phyloP scores from a whole-genome alignment of 139 green algal species.

The Tetradesmus obliquus region DNA sequence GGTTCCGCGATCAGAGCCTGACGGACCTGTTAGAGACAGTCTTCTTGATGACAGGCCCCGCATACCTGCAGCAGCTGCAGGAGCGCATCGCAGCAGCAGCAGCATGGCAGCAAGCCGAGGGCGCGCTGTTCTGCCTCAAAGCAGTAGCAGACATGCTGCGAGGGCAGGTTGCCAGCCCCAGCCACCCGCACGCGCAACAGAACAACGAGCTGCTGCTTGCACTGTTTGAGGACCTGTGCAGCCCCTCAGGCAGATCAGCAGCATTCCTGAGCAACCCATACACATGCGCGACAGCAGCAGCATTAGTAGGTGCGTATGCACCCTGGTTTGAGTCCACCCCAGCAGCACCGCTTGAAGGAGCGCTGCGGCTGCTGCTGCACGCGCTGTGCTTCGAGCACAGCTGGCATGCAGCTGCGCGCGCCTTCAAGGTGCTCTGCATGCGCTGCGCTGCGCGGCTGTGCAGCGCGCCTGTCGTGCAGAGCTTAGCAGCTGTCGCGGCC shows the following conservation, averaged over 20 bases:
- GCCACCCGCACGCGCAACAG: background rate
- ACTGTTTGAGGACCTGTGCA: constrained; percentile 63
- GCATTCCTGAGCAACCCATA: constrained; percentile 42
- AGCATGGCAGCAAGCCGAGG: constrained; percentile 72
- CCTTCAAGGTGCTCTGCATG: constrained; percentile 71
- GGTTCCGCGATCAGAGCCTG: constrained; percentile 55
- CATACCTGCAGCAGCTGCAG: constrained; percentile 52
- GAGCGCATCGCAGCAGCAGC: constrained; percentile 40
- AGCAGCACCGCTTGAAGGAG: constrained; percentile 30
- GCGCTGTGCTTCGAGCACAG: constrained; percentile 35
- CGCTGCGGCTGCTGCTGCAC: constrained; percentile 52
- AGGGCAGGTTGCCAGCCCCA: background rate
- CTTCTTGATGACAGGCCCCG: constrained; percentile 56
- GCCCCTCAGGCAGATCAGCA: background rate
- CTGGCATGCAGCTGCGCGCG: constrained; percentile 35
- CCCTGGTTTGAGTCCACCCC: constrained; percentile 65
- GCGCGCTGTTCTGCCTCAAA: constrained; percentile 66
- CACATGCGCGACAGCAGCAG: constrained; percentile 44
- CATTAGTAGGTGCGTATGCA: constrained; percentile 64
- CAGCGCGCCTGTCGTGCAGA: background rate
- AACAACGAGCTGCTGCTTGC: constrained; percentile 44
- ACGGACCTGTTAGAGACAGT: constrained; percentile 51
- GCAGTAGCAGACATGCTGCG: constrained; percentile 7
- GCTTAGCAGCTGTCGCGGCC: constrained; percentile 6
- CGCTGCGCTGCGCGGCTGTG: constrained; percentile 51